Conservation (phyloP, 768 basidiomycete species). For the Tulasnella calospora region DNA sequence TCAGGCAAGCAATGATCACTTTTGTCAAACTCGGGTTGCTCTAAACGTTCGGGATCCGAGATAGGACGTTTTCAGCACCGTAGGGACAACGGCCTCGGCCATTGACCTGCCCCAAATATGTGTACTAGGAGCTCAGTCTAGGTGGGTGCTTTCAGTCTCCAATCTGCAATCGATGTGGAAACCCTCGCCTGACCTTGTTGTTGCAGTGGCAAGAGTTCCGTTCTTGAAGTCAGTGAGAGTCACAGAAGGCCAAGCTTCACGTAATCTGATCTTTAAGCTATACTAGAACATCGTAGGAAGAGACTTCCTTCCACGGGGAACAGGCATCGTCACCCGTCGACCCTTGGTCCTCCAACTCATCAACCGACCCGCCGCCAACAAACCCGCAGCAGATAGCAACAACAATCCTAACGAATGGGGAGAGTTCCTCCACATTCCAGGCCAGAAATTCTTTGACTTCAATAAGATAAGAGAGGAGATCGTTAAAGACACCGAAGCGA, state of each 20-base stretch:
- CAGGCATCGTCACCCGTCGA: constrained; percentile 96
- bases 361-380: constrained; percentile 49
- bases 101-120: constrained; percentile 93
- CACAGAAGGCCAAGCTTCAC: neutral
- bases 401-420: constrained; percentile 95
- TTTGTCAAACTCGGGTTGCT: neutral
- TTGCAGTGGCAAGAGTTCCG: constrained; percentile 89
- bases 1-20: constrained; percentile 39
- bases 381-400: constrained; percentile 55
- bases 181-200: neutral
- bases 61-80: constrained; percentile 75
- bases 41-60: neutral
- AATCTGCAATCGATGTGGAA: neutral
- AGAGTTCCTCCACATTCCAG: constrained; percentile 93
- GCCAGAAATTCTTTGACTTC: constrained; percentile 98
- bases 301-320: constrained; percentile 97
- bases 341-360: constrained; percentile 96
- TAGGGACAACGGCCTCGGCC: constrained; percentile 68
- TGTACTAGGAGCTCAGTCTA: constrained; percentile 72
- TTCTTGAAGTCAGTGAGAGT: constrained; percentile 59
- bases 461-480: constrained; percentile 93
- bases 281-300: constrained; percentile 92
- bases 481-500: constrained; percentile 92
- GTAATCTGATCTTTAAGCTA: neutral
- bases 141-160: neutral